A percentile compares a stretch with the other conserved stretches of the same genome.
Evolutionary conservation across 73 alveolate species (phyloP).

Genomic region (Symbiodinium natans): DNA sequence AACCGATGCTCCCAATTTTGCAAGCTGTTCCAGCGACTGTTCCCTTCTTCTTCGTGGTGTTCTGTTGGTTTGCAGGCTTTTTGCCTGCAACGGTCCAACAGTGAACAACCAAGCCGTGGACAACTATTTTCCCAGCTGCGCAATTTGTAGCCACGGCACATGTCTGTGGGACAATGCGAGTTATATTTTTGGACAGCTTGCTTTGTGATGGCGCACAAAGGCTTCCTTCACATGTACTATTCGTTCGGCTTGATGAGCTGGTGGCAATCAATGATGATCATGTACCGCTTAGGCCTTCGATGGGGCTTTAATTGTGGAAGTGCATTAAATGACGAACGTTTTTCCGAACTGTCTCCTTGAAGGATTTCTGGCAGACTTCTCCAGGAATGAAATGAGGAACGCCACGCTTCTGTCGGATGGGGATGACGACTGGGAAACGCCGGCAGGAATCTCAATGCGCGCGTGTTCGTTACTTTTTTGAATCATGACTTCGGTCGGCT

Average conservation of each 20-base stretch:
- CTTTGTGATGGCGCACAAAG: neutral
- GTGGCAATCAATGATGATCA: slow-evolving; percentile 77
- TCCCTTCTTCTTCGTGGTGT: slow-evolving; percentile 71
- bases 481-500: neutral
- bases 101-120: no score
- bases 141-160: no score
- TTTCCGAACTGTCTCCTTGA: neutral
- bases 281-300: slow-evolving; percentile 66
- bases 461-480: no score
- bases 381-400: slow-evolving; percentile 58
- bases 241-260: slow-evolving; percentile 52
- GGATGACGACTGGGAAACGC: neutral
- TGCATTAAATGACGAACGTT: neutral
- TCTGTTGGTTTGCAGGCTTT: slow-evolving; percentile 54
- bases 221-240: slow-evolving; percentile 86
- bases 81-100: neutral
- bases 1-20: slow-evolving; percentile 88
- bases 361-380: slow-evolving; percentile 89
- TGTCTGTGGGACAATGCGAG: no score
- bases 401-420: neutral
- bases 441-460: neutral
- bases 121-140: no score
- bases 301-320: neutral
- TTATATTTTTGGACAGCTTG: no score
- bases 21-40: slow-evolving; percentile 65